Base-by-base conservation (phyloP, 1,284 basidiomycete species). In the Exobasidium cylindrosporum region DNA sequence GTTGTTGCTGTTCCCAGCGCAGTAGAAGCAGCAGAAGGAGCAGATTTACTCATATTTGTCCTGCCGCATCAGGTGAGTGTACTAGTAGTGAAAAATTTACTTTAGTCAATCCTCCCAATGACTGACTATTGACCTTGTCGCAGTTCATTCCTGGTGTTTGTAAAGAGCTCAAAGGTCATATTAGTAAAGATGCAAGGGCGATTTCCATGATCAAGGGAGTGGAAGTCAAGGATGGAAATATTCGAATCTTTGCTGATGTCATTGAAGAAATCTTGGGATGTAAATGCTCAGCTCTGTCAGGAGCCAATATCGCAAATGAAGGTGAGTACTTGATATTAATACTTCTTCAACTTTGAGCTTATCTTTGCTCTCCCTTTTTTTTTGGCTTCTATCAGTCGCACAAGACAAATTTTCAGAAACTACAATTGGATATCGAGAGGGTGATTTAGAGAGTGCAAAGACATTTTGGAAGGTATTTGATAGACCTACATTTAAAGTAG, bases 271-370 rank as follows among this genome's bases (percentile, higher is more conserved):
- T 83, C 65, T 79, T 86, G 40, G 81, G 81, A 14, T 82, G 83
- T 32, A 81, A 82, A 7, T 84, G 83, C 66, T 83, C 82, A 0
- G 84, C 85, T 1, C 73, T 86, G 2, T 83, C 82, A 40, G 85
- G 85, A 4, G 85, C 85, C 32, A 86, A 86, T 78, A 85, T 86
- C 57, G 85, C 85, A 35, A 82, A 85, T 62, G 85, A 86, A 70
- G 35, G 35, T 40, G 17, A 40, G 35, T 40, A 7, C n/a, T n/a
- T n/a, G n/a, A n/a, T n/a, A n/a, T 82, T 75, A 66, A 74, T 68
- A 66, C 68, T 44, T 14, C 43, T 44, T 44, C 43, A 14, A 14
- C 14, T n/a, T 44, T 44, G 14, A 44, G 14, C 14, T n/a, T 14
- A 14, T n/a, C n/a, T 14, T n/a, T n/a, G 43, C 14, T n/a, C n/a